A percentile compares a stretch with the other conserved stretches of the same genome.
phyloP scores from a whole-genome alignment of 2,329 filamentous ascomycete genomes.

The Xylariaceae sp. region DNA sequence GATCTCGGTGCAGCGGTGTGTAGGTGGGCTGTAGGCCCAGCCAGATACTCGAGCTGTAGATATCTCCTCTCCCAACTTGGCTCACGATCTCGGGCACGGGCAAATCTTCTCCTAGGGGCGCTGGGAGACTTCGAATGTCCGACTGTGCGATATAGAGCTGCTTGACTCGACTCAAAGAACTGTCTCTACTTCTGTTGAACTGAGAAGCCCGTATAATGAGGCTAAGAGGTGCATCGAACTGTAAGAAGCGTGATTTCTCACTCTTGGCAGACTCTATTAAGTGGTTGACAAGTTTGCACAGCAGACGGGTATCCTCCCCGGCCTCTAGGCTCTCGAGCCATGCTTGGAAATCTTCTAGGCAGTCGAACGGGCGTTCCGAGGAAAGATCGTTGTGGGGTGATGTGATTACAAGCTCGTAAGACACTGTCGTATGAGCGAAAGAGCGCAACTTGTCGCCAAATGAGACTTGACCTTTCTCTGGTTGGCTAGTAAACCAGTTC shows the following conservation, averaged over 20 bases:
- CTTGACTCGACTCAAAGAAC: constrained; percentile 26
- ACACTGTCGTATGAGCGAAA: constrained; percentile 32
- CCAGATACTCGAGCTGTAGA: constrained; percentile 91
- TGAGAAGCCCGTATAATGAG: constrained; percentile 67
- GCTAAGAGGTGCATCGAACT: constrained; percentile 66
- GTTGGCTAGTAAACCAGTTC: constrained; percentile 39
- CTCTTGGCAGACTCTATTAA: constrained; percentile 34
- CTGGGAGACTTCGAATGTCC: constrained; percentile 72
- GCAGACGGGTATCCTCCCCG: background rate
- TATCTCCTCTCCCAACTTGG: constrained; percentile 73
- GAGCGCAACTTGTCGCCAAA: constrained; percentile 33
- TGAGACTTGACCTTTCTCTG: constrained; percentile 1
- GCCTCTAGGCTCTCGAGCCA: constrained; percentile 31
- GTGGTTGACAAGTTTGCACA: constrained; percentile 35
- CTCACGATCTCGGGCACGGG: constrained; percentile 70
- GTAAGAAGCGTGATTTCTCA: constrained; percentile 53
- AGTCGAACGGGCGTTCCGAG: background rate
- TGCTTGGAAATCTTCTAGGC: constrained; percentile 24
- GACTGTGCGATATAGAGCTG: constrained; percentile 89
- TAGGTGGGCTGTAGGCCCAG: constrained; percentile 85
- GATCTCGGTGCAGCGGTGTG: constrained; percentile 89
- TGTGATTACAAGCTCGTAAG: constrained; percentile 39
- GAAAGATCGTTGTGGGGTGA: background rate
- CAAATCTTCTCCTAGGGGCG: constrained; percentile 66
- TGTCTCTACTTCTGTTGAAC: constrained; percentile 49